These are phyloP conservation scores for Neurospora sp. DNA, from an alignment of 2,329 filamentous ascomycete genomes.

Conservation along the genomic window DNA sequence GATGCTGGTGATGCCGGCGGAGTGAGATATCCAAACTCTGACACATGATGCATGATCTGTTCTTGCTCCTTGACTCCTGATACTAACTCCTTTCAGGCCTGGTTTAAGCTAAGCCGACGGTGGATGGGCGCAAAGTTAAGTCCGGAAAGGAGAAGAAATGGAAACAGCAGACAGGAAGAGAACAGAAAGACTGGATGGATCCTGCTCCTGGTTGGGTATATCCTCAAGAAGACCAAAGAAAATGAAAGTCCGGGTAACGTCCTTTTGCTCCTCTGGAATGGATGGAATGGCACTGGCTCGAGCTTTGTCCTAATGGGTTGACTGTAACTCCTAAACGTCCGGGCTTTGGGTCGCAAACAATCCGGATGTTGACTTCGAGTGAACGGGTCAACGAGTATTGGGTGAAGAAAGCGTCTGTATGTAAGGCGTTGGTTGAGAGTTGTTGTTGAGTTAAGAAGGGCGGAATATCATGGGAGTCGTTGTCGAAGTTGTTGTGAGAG, in stretches of 20 bases:
- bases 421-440: slow-evolving; percentile 9
- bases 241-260: slow-evolving; percentile 6
- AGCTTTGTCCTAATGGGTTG: slow-evolving; percentile 10
- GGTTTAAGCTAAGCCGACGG: background rate
- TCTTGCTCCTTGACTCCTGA: slow-evolving; percentile 13
- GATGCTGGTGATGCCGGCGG: slow-evolving; percentile 45
- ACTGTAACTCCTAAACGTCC: slow-evolving; percentile 6
- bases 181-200: slow-evolving; percentile 6
- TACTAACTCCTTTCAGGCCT: slow-evolving; percentile 8
- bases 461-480: slow-evolving; percentile 8
- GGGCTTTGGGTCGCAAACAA: slow-evolving; percentile 13
- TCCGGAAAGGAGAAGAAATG: slow-evolving; percentile 8
- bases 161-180: slow-evolving; percentile 8
- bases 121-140: slow-evolving; percentile 5
- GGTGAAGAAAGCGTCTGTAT: slow-evolving; percentile 2
- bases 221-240: slow-evolving; percentile 1
- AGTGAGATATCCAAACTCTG: slow-evolving; percentile 45
- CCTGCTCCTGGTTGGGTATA: background rate
- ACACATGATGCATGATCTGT: slow-evolving; percentile 50
- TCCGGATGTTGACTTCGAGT: slow-evolving; percentile 33
- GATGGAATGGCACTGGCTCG: slow-evolving; percentile 1
- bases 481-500: slow-evolving; percentile 2
- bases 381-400: slow-evolving; percentile 35
- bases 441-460: slow-evolving; percentile 6
- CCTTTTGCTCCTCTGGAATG: slow-evolving; percentile 17